Conservation (phyloP, 352 stramenopile species). For the Peronospora farinosa region DNA sequence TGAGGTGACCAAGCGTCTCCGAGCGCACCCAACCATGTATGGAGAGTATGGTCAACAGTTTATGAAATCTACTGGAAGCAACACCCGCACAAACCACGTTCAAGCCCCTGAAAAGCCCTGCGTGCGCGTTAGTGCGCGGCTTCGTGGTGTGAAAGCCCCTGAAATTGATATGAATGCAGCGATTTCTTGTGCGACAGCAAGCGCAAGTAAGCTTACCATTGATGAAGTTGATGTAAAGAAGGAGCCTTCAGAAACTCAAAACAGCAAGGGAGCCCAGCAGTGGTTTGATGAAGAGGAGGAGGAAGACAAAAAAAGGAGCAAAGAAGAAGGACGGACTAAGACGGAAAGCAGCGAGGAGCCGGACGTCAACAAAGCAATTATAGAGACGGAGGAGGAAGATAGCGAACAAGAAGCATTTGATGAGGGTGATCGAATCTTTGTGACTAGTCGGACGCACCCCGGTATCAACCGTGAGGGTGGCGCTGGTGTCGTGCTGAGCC, state of each 20-base stretch:
- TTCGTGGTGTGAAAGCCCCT: constrained; percentile 44
- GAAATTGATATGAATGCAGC: constrained; percentile 27
- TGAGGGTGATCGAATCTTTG: constrained; percentile 64
- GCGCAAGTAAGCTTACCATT: constrained; percentile 3
- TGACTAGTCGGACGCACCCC: constrained; percentile 58
- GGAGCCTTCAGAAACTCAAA: constrained; percentile 12
- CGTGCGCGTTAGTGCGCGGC: constrained; percentile 30
- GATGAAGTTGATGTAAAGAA: constrained; percentile 24
- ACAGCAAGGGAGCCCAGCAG: constrained; percentile 13
- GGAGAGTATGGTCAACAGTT: constrained; percentile 28
- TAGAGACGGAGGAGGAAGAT: constrained; percentile 34
- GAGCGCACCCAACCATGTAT: constrained; percentile 44
- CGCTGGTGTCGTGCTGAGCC: constrained; percentile 39
- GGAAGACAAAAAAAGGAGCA: constrained; percentile 15
- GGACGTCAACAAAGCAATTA: constrained; percentile 1
- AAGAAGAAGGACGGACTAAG: constrained; percentile 6
- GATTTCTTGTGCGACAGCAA: constrained; percentile 9
- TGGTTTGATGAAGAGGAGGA: constrained; percentile 35
- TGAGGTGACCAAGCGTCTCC: constrained; percentile 59
- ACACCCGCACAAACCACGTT: constrained; percentile 6
- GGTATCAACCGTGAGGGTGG: constrained; percentile 79
- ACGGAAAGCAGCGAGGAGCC: constrained; percentile 2
- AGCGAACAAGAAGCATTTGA: constrained; percentile 43
- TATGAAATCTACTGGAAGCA: constrained; percentile 16
- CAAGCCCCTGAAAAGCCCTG: constrained; percentile 14